These are phyloP conservation scores for Aspergillus pseudotamarii DNA, from an alignment of 2,329 filamentous ascomycete species.

Conservation along the genomic window DNA sequence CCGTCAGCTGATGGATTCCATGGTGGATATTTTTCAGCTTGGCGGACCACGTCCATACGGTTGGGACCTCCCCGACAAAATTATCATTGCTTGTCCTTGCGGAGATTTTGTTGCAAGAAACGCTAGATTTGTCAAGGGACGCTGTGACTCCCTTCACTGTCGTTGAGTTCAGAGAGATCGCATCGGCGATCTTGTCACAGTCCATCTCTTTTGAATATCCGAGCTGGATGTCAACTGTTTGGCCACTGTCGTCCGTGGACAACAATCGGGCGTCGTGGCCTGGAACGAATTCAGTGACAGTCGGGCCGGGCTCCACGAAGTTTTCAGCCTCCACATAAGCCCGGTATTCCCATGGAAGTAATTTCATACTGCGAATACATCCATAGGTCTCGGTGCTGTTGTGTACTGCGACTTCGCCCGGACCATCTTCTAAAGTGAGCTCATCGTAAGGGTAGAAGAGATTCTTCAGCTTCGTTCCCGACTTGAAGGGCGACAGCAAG, in stretches of 20 bases:
- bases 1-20: slow-evolving; percentile 61
- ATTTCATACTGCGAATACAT: slow-evolving; percentile 56
- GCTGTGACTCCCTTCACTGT: slow-evolving; percentile 51
- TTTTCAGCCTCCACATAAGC: slow-evolving; percentile 59
- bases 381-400: slow-evolving; percentile 55
- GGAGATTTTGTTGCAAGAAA: slow-evolving; percentile 48
- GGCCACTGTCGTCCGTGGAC: slow-evolving; percentile 54
- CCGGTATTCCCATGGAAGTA: slow-evolving; percentile 61
- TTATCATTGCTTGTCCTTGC: slow-evolving; percentile 29
- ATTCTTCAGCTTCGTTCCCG: slow-evolving; percentile 61
- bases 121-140: slow-evolving; percentile 47
- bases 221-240: slow-evolving; percentile 57
- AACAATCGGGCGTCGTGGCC: slow-evolving; percentile 62
- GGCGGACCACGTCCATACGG: slow-evolving; percentile 56
- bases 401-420: slow-evolving; percentile 50
- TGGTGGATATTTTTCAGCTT: slow-evolving; percentile 60
- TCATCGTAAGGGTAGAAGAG: slow-evolving; percentile 65
- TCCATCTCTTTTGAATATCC: slow-evolving; percentile 58
- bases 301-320: slow-evolving; percentile 57
- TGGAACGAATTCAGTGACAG: slow-evolving; percentile 62
- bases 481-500: slow-evolving; percentile 59
- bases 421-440: slow-evolving; percentile 51
- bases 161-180: slow-evolving; percentile 57
- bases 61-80: slow-evolving; percentile 57
- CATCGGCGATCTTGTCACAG: slow-evolving; percentile 56